Evolutionary conservation across 768 basidiomycete species (phyloP).

Genomic region (Amanita subjunquillea): DNA sequence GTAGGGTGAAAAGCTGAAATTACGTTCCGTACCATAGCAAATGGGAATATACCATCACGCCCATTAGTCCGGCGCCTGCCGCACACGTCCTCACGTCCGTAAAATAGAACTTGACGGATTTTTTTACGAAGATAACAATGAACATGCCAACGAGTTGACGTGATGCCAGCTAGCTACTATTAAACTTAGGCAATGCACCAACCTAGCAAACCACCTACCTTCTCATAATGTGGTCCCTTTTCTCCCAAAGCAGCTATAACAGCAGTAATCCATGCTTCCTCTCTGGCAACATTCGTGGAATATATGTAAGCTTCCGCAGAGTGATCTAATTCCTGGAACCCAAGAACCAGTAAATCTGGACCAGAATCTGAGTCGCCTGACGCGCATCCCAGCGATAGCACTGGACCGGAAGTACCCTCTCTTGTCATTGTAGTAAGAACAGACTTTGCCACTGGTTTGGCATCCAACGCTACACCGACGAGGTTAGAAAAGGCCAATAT

Average conservation of each 20-base stretch:
- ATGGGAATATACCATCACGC: slow-evolving; percentile 50
- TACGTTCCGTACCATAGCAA: not conserved
- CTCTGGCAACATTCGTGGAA: slow-evolving; percentile 45
- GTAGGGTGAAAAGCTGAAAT: not conserved
- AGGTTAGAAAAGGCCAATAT: not conserved
- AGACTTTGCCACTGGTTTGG: not conserved
- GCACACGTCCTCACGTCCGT: slow-evolving; percentile 37
- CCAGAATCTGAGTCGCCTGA: not conserved
- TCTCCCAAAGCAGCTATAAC: slow-evolving; percentile 65
- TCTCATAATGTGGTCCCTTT: slow-evolving; percentile 51
- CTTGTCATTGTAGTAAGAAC: not conserved
- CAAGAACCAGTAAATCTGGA: slow-evolving; percentile 65
- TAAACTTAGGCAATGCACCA: not conserved
- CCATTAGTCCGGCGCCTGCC: slow-evolving; percentile 69
- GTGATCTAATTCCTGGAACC: slow-evolving; percentile 74
- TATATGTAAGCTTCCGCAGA: slow-evolving; percentile 75
- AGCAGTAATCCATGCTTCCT: slow-evolving; percentile 65
- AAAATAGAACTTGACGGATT: slow-evolving; percentile 37
- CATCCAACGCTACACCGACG: not conserved
- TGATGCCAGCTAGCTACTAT: slow-evolving; percentile 42
- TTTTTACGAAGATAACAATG: slow-evolving; percentile 59
- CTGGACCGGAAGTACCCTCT: not conserved
- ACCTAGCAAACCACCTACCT: slow-evolving; percentile 28
- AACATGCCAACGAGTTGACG: slow-evolving; percentile 82
- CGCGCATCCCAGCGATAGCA: not conserved